Base-by-base conservation (phyloP, 1,139 yeast species). In the Chernovozyma aurita region DNA sequence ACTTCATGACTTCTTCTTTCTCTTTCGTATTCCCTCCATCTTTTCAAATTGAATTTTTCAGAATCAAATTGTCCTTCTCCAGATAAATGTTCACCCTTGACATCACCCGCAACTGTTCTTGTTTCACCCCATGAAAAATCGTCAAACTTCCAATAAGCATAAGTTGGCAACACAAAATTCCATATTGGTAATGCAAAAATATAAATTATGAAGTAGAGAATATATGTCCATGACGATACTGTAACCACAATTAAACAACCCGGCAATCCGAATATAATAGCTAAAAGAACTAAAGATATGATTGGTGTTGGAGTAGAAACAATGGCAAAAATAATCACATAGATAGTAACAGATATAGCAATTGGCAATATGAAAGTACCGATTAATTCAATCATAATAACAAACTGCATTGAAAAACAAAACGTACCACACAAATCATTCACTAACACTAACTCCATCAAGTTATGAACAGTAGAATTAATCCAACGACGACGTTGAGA, bases 121-220 rank as follows among this genome's bases (percentile, higher is more conserved):
- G 98, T 92, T 47, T 90, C 97, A 59, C 98, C 98, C 98, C 98
- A 92, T 51, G 92, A 80, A 65, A 92, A 92, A 60, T 92, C 98
- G 60, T 92, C 98, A 61, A 92, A 92, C 60, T 90, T 90, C 98
- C 98, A 92, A 51, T 60, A 92, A 0, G 97, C 87, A 61, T 92
- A 86, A 35, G 78, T 58, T 3, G 98, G 98, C 38, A 92, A 70
- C 4, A 90, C 82, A 55, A 92, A 85, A 59, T 92, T 92, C 98
- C 98, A 92, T 43, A 92, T 72, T 24, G 97, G 97, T 44, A 92
- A 74, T 0, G 97, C 95, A 29, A 80, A 1, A 30, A 92, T 61
- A 55, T 92, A 92, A 43, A 88, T 73, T 30, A 80, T 39, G 82
- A 90, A 86, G 86, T 96, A 92, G 21, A 81, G 42, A 34, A 92